Conservation (phyloP, 305 asterid species). For the Fraxinus velutina region DNA sequence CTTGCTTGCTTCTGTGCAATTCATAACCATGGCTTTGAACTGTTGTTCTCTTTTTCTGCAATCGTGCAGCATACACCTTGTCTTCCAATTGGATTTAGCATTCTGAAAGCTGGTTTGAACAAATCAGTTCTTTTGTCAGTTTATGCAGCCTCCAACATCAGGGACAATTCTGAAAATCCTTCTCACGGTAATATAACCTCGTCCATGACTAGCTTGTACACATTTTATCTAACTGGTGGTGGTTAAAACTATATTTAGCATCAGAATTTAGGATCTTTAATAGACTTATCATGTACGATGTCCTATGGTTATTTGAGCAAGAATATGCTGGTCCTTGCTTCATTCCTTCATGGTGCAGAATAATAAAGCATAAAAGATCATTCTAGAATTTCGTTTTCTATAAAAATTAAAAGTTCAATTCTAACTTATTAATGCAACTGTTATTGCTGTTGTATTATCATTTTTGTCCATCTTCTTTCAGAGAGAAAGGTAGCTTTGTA, state of each 20-base stretch:
- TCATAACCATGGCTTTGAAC: conserved; percentile 88
- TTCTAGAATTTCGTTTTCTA: background rate
- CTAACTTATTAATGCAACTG: background rate
- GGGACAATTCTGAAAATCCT: conserved; percentile 49
- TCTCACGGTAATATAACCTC: conserved; percentile 65
- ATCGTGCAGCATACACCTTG: conserved; percentile 82
- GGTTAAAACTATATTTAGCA: conserved; percentile 20
- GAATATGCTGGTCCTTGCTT: conserved; percentile 13
- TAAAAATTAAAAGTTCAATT: background rate
- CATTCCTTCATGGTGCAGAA: background rate
- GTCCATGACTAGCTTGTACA: conserved; percentile 21
- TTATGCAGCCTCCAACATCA: conserved; percentile 69
- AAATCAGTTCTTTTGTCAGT: conserved; percentile 96
- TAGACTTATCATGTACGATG: background rate
- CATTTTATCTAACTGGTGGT: conserved; percentile 26
- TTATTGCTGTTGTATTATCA: conserved; percentile 15
- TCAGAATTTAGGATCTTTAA: conserved; percentile 12
- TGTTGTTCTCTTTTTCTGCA: conserved; percentile 88
- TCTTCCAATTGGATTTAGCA: conserved; percentile 93
- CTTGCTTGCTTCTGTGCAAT: conserved; percentile 95
- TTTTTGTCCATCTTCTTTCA: conserved; percentile 44
- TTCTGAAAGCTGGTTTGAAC: conserved; percentile 93
- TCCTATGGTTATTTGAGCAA: conserved; percentile 5
- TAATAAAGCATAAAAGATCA: conserved; percentile 9
- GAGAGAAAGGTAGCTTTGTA: conserved; percentile 88